Conservation (phyloP, 192 early-diverging fungal species). For the Geosiphon pyriformis region DNA sequence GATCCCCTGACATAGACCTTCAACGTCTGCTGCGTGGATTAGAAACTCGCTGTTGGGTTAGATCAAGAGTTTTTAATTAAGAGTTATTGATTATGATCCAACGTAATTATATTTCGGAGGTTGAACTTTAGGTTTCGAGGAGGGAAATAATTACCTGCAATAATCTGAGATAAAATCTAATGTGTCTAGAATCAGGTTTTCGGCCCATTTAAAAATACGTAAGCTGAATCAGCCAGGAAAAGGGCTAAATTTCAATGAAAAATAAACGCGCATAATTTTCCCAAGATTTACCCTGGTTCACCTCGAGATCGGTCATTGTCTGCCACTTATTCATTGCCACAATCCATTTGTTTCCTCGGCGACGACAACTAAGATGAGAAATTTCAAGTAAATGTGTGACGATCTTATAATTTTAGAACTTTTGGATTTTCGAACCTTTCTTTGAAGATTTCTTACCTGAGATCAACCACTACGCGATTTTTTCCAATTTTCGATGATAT, state of each 20-base stretch:
- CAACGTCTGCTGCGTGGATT: constrained; percentile 97
- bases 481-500: constrained; percentile 55
- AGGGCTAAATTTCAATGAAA: no score
- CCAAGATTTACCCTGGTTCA: constrained; percentile 63
- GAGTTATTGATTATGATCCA: no score
- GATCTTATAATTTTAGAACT: no score
- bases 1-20: constrained; percentile 92
- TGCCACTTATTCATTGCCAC: constrained; percentile 99
- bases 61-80: no score
- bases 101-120: no score
- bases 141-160: constrained; percentile 54
- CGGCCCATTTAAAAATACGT: no score
- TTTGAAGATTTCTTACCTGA: constrained; percentile 46
- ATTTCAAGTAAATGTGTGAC: no score
- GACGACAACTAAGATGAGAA: constrained; percentile 59
- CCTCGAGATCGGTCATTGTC: constrained; percentile 82
- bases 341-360: constrained; percentile 66
- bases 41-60: constrained; percentile 74
- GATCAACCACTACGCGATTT: constrained; percentile 73
- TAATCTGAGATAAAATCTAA: constrained; percentile 51
- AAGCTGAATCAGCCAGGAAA: no score
- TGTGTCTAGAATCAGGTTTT: no score
- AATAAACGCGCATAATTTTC: no score
- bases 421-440: no score
- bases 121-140: no score